A percentile compares a stretch with the other conserved stretches of the same genome.
phyloP scores from a whole-genome alignment of 306 rosid genomes.

The Medicago lupulina region DNA sequence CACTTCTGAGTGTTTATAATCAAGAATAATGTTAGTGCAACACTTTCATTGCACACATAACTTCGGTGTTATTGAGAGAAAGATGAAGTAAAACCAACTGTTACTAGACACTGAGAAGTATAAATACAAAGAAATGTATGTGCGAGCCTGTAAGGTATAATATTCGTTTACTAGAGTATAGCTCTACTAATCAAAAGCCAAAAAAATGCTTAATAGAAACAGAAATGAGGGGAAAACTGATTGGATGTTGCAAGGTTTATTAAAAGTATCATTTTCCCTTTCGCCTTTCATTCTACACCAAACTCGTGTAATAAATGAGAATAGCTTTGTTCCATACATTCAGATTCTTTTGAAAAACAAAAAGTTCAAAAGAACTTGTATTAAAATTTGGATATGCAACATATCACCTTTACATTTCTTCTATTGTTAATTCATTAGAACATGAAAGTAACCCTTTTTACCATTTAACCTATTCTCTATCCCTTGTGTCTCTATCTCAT shows the following conservation, averaged over 20 bases:
- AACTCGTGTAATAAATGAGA: conserved; percentile 2
- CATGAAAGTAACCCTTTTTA: conserved; percentile 14
- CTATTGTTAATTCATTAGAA: conserved; percentile 4
- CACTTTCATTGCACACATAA: neutral
- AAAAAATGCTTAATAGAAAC: conserved; percentile 9
- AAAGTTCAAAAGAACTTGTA: neutral
- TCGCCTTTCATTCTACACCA: neutral
- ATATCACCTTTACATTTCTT: conserved; percentile 13
- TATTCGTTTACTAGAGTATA: neutral
- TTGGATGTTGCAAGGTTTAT: neutral
- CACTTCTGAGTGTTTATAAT: neutral
- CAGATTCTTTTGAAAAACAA: neutral
- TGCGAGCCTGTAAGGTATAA: neutral
- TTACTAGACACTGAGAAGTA: neutral
- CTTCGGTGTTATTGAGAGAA: neutral
- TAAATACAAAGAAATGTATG: neutral
- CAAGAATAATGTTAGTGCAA: neutral
- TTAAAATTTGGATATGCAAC: conserved; percentile 25
- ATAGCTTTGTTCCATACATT: neutral
- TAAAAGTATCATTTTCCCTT: neutral
- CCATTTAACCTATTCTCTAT: conserved; percentile 11
- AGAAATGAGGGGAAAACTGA: neutral
- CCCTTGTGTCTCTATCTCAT: conserved; percentile 6
- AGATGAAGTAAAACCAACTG: neutral
- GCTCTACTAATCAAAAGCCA: neutral